A percentile compares a stretch with the other conserved stretches of the same genome.
These are phyloP conservation scores for Tardiomyces blankii DNA, from an alignment of 1,139 yeast species.

Conservation along the genomic window DNA sequence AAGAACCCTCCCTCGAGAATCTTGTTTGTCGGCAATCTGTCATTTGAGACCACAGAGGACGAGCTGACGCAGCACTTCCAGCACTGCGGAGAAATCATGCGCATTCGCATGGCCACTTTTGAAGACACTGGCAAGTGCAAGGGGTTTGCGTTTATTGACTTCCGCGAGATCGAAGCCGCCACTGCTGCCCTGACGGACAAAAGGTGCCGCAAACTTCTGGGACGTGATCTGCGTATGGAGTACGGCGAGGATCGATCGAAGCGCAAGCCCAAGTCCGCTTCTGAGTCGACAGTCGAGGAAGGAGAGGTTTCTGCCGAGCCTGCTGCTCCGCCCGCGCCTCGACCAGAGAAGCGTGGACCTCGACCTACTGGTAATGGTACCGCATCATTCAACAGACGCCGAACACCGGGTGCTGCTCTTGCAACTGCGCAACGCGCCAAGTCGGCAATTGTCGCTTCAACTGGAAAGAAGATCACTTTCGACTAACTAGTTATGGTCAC, in stretches of 20 bases:
- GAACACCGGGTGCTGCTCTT: conserved; percentile 77
- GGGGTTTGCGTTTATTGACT: conserved; percentile 91
- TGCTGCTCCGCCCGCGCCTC: neutral
- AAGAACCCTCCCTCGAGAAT: conserved; percentile 78
- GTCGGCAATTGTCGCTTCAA: conserved; percentile 78
- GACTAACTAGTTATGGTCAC: conserved; percentile 17
- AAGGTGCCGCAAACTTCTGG: conserved; percentile 52
- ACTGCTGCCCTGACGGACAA: conserved; percentile 73
- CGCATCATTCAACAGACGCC: conserved; percentile 43
- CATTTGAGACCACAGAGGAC: conserved; percentile 87
- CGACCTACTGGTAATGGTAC: too few relatives aligned
- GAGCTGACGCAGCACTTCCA: conserved; percentile 64
- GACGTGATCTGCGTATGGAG: conserved; percentile 75
- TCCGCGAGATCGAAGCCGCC: conserved; percentile 68
- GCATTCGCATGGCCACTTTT: conserved; percentile 91
- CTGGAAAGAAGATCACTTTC: conserved; percentile 81
- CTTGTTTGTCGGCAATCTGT: conserved; percentile 82
- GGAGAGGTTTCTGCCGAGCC: conserved; percentile 2
- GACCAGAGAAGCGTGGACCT: conserved; percentile 5
- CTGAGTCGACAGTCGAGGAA: neutral
- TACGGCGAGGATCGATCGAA: conserved; percentile 92
- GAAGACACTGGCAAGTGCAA: conserved; percentile 94
- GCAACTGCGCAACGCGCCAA: conserved; percentile 86
- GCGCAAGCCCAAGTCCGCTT: conserved; percentile 28
- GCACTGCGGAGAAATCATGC: conserved; percentile 68